Base-by-base conservation (phyloP, 78 protist species). In the Carpediemonas membranifera region DNA sequence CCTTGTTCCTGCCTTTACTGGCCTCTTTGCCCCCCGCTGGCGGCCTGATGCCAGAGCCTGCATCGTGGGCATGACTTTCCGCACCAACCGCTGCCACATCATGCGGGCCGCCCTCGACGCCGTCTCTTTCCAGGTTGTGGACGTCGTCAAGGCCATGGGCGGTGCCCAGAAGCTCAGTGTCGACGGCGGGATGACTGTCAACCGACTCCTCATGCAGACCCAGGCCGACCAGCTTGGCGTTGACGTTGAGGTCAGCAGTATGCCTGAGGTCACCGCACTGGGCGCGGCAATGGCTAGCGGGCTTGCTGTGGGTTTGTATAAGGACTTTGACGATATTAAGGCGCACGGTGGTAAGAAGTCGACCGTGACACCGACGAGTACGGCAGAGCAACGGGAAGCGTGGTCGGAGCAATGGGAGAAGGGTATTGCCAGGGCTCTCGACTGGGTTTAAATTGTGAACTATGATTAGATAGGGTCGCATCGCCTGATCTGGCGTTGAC, bases 11-110 rank as follows among this genome's bases (percentile, higher is more conserved):
- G 47, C 47, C 47, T 9, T 41, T 5, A 41, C 47, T 41, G 47
- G 47, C 21, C 5, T 76, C 15, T 35, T 76, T 19, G 74, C 74
- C 1, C 80, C 80, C 33, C 43, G 52, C 65, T 76, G 80, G 80
- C 7, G 37, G 1, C 47, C 35, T 13, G 67, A 28, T 13, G 57
- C 56, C 27, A 41, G 47, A n/a, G n/a, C n/a, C n/a, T n/a, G n/a
- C n/a, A 3, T 82, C 24, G 51, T 87, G 1, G 96, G 94, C 2
- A 19, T 91, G 50, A 81, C 90, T 7, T 83, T 73, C 64, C 76
- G 69, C 44, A 84, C 92, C 1, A 81, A 52, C 25, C 43, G 43
- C 52, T 28, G 59, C 11, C 96, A 91, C 44, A 15, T 91, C 31
- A 78, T 75, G 7, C 53, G 92, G 15, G 89, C 96, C 0, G 71